Conservation (phyloP, 306 rosid genomes). For the Rubus parviflorus region DNA sequence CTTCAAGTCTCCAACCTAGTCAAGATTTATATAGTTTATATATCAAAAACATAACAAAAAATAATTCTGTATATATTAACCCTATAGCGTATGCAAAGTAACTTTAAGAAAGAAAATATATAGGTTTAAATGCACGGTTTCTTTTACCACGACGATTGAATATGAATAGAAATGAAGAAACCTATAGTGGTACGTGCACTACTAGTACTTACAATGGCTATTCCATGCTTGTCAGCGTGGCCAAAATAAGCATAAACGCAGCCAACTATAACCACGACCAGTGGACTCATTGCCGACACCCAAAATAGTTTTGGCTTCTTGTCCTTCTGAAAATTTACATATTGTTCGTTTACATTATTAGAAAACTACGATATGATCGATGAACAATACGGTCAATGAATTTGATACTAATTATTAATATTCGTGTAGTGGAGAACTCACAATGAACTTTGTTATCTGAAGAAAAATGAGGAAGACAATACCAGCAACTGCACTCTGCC, state of each 20-base stretch:
- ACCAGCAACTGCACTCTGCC: conserved; percentile 73
- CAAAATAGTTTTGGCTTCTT: conserved; percentile 71
- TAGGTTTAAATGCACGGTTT: too few species aligned
- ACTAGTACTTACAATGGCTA: conserved; percentile 53
- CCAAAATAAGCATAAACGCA: conserved; percentile 55
- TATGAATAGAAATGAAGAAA: not conserved
- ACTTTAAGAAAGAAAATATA: not conserved
- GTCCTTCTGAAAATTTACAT: conserved; percentile 43
- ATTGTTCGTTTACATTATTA: not conserved
- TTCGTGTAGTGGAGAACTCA: conserved; percentile 27
- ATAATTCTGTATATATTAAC: too few species aligned
- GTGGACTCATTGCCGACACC: conserved; percentile 81
- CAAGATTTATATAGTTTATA: not conserved
- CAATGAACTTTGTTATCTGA: conserved; percentile 51
- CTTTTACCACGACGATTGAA: too few species aligned
- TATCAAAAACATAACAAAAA: too few species aligned
- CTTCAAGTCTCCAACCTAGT: conserved; percentile 74
- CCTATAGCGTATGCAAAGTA: not conserved
- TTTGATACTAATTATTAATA: not conserved
- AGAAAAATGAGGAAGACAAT: conserved; percentile 49
- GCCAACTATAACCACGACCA: conserved; percentile 50
- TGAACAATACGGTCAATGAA: not conserved
- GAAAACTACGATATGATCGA: not conserved
- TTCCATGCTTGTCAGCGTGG: conserved; percentile 61
- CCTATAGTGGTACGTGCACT: not conserved